Percentiles rank a stretch among this genome's conserved stretches.
These are phyloP conservation scores for Chlorella sorokiniana DNA, from an alignment of 139 green algal species.

Conservation along the genomic window DNA sequence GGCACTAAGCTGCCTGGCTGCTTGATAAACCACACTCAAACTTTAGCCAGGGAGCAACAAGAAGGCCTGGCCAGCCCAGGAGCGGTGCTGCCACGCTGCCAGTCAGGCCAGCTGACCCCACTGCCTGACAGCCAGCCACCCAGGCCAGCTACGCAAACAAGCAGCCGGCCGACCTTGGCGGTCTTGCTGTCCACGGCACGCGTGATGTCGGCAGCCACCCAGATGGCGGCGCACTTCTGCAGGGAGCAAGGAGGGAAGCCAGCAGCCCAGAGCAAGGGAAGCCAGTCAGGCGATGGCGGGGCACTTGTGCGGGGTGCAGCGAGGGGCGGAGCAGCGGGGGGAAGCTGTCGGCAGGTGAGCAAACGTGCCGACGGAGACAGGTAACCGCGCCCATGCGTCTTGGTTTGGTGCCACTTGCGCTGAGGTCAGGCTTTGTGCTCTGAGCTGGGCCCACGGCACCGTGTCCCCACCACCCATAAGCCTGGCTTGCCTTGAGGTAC, in stretches of 20 bases:
- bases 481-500: neutral
- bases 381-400: neutral
- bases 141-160: neutral
- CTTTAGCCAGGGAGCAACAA: no score
- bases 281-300: neutral
- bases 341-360: no score
- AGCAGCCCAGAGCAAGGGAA: neutral
- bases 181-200: constrained; percentile 19
- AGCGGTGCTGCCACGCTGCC: no score
- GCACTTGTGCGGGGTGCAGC: neutral
- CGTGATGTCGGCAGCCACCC: constrained; percentile 17
- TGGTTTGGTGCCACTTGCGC: no score
- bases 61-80: no score
- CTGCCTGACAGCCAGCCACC: neutral
- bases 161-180: neutral
- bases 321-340: no score
- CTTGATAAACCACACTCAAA: neutral
- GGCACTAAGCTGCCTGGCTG: neutral
- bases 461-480: neutral
- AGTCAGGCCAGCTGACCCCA: no score
- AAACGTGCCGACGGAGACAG: neutral
- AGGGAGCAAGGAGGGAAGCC: neutral
- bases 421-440: no score
- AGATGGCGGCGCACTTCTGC: constrained; percentile 20
- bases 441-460: neutral